phyloP scores from a whole-genome alignment of 495 filamentous ascomycete species.

The Hypoxylon fragiforme region DNA sequence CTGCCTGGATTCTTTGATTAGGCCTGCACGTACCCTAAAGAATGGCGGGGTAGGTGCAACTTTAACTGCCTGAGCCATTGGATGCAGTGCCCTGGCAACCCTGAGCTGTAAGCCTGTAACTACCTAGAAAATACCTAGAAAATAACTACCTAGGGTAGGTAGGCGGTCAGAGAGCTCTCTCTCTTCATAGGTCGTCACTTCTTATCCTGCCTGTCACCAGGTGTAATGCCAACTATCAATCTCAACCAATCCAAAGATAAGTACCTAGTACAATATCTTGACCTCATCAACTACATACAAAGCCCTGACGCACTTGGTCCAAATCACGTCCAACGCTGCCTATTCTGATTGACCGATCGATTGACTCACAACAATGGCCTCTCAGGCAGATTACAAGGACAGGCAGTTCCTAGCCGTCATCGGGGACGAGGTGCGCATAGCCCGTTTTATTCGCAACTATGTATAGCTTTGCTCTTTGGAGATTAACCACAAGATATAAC shows the following conservation, averaged over 20 bases:
- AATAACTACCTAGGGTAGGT: background rate
- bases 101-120: background rate
- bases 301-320: constrained; percentile 1
- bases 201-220: too few species aligned
- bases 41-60: constrained; percentile 24
- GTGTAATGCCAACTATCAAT: constrained; percentile 3
- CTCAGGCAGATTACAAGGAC: constrained; percentile 74
- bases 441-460: background rate
- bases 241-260: background rate
- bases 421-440: constrained; percentile 80
- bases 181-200: too few species aligned
- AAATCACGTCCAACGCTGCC: constrained; percentile 4
- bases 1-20: too few species aligned
- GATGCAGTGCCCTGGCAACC: too few species aligned
- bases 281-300: constrained; percentile 3
- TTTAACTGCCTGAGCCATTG: background rate
- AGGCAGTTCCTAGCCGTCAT: constrained; percentile 97
- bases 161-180: constrained; percentile 16
- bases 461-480: background rate
- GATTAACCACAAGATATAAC: constrained; percentile 31
- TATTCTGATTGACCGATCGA: background rate
- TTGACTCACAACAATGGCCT: constrained; percentile 52
- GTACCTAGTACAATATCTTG: too few species aligned
- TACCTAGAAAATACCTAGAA: background rate
- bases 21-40: constrained; percentile 4